Conservation (phyloP, 805 yeast genomes). For the Starmerella floricola region DNA sequence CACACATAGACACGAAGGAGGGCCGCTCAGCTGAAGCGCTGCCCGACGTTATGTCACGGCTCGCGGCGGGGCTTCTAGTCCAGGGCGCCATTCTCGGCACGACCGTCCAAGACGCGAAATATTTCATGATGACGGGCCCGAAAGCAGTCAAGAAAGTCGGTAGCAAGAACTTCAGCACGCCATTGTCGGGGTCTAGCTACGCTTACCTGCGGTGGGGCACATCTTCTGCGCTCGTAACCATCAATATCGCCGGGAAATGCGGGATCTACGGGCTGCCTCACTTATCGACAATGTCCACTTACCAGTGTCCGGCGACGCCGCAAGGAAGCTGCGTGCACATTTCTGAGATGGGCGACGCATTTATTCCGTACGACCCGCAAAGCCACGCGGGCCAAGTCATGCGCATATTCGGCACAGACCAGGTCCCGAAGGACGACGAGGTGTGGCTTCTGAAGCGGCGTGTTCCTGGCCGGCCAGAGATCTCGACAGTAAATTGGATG, state of each 20-base stretch:
- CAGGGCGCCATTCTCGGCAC: slow-evolving; percentile 50
- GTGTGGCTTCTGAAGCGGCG: slow-evolving; percentile 55
- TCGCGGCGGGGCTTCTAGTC: slow-evolving; percentile 49
- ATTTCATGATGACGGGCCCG: slow-evolving; percentile 51
- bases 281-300: slow-evolving; percentile 17
- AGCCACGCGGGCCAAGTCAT: slow-evolving; percentile 42
- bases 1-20: slow-evolving; percentile 44
- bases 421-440: slow-evolving; percentile 31
- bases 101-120: slow-evolving; percentile 40
- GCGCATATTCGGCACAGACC: slow-evolving; percentile 38
- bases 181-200: slow-evolving; percentile 41
- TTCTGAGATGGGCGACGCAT: slow-evolving; percentile 31
- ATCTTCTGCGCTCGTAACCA: slow-evolving; percentile 29
- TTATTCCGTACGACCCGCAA: slow-evolving; percentile 40
- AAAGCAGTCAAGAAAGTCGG: slow-evolving; percentile 41
- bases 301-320: slow-evolving; percentile 13
- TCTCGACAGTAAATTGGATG: slow-evolving; percentile 75
- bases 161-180: slow-evolving; percentile 49
- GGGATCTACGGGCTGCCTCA: slow-evolving; percentile 22
- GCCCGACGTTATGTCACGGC: slow-evolving; percentile 41
- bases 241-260: slow-evolving; percentile 17
- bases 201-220: slow-evolving; percentile 37
- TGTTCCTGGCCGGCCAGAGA: slow-evolving; percentile 65
- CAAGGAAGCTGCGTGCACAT: slow-evolving; percentile 17
- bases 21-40: slow-evolving; percentile 61